Evolutionary conservation across 1,139 yeast genomes (phyloP).

Genomic region (Suhomyces taliae): DNA sequence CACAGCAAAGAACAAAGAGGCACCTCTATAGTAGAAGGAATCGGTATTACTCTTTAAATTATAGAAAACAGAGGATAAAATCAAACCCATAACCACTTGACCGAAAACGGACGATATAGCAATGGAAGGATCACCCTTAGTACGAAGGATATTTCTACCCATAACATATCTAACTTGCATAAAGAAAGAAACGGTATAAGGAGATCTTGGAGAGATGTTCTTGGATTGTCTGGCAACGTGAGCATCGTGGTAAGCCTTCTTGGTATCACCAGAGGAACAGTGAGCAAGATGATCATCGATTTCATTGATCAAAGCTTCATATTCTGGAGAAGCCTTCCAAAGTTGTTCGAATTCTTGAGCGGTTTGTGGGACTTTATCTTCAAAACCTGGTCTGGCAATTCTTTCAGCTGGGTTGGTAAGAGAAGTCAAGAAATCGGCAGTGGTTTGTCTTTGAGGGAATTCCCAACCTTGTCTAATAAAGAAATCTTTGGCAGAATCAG

Average conservation of each 20-base stretch:
- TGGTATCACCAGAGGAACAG: slow-evolving; percentile 17
- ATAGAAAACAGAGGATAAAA: slow-evolving; percentile 74
- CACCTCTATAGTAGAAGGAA: slow-evolving; percentile 67
- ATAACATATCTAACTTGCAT: slow-evolving; percentile 66
- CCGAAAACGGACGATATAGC: slow-evolving; percentile 59
- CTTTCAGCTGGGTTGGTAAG: slow-evolving; percentile 57
- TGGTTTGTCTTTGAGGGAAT: slow-evolving; percentile 56
- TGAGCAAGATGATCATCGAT: slow-evolving; percentile 33
- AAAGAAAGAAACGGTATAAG: slow-evolving; percentile 63
- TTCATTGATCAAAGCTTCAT: slow-evolving; percentile 28
- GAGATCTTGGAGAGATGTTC: slow-evolving; percentile 51
- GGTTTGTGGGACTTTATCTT: slow-evolving; percentile 63
- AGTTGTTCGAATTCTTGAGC: slow-evolving; percentile 65
- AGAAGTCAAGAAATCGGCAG: slow-evolving; percentile 61
- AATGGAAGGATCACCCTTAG: slow-evolving; percentile 65
- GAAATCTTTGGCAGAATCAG: slow-evolving; percentile 22
- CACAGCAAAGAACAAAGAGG: slow-evolving; percentile 74
- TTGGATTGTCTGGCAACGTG: slow-evolving; percentile 61
- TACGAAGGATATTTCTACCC: slow-evolving; percentile 62
- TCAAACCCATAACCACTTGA: slow-evolving; percentile 70
- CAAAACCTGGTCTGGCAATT: slow-evolving; percentile 50
- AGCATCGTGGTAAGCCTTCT: slow-evolving; percentile 42
- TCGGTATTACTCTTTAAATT: slow-evolving; percentile 44
- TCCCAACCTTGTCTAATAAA: slow-evolving; percentile 27
- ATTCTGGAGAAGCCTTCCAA: slow-evolving; percentile 65